phyloP scores from a whole-genome alignment of 78 protist species.

The Planoprotostelium fungivorum region DNA sequence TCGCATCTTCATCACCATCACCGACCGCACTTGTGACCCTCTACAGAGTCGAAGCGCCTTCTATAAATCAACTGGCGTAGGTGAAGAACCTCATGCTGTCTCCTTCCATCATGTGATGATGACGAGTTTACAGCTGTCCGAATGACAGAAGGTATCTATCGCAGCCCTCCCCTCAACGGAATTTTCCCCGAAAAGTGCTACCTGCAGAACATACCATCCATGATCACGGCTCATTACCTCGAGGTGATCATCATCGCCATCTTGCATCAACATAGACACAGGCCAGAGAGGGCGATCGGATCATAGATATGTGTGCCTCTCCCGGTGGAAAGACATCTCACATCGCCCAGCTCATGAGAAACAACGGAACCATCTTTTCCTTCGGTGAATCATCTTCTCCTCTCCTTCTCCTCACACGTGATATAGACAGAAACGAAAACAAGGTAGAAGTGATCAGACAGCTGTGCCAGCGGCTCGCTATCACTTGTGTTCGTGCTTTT shows the following conservation, averaged over 20 bases:
- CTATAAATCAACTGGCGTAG: not conserved
- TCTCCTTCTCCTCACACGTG: not conserved
- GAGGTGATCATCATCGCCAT: not conserved
- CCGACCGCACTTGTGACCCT: not conserved
- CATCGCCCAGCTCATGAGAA: not conserved
- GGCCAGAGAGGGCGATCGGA: not conserved
- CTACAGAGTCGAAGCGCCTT: not conserved
- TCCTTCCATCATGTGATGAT: not conserved
- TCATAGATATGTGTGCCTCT: not conserved
- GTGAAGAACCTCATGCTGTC: not conserved
- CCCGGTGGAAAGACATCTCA: not conserved
- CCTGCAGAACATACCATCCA: not conserved
- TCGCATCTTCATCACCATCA: not conserved
- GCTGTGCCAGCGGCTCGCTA: not conserved
- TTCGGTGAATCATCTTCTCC: not conserved
- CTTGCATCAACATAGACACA: too few relatives aligned
- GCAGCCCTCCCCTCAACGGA: not conserved
- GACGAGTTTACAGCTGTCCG: not conserved
- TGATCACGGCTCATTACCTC: not conserved
- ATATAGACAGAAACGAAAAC: not conserved
- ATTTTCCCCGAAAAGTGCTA: slow-evolving; percentile 1
- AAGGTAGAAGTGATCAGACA: not conserved
- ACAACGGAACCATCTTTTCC: not conserved
- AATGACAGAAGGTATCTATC: not conserved
- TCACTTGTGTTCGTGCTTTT: not conserved